Evolutionary conservation across 2,329 filamentous ascomycete species (phyloP), one percentile per base, ranked within the genome.

Genomic region (Aspergillus calidoustus): DNA sequence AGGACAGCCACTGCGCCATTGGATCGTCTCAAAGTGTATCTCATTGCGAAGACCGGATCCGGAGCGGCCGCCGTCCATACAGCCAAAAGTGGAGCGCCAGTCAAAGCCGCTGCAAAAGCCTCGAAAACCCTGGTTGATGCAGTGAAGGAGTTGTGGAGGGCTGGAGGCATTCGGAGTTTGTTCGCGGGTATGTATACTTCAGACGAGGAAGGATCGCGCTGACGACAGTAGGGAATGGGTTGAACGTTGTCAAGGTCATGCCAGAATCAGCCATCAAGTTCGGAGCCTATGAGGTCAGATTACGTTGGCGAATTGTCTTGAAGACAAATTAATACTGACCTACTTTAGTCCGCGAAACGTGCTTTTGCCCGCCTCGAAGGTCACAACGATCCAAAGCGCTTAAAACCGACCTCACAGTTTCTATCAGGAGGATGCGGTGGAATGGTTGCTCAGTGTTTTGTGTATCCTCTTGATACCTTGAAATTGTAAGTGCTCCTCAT

Each of bases 201-300:
- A 28, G 15, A 13, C 15, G 41, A 7, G 1, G 52, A 25, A 38
- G 41, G 15, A 52, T 64, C 44, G 58, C 59, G 69, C 65, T 75
- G 59, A 74, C 59, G 22, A 9, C 28, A 23, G 7, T 69, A 96
- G 93, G 95, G 43, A 99, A 99, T 72, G 95, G 95, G 3, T 82
- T 99, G 69, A 99, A 99, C 70, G 93, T 99, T 3, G 78, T 97
- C 72, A 99, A 99, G 78, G 95, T 99, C 63, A 97, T 98, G 92
- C 95, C 95, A 0, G 95, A 99, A 80, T 97, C 94, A 30, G 94
- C 95, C 28, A 97, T 99, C 74, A 96, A 97, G 78, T 99, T 99
- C 76, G 95, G 95, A 63, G 94, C 93, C 22, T 99, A 97, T 74
- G 95, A 99, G 81, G 86, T 86, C 75, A 70, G 78, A 62, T 64